Conservation (phyloP, 2,329 filamentous ascomycete genomes). For the Corynespora cassiicola region DNA sequence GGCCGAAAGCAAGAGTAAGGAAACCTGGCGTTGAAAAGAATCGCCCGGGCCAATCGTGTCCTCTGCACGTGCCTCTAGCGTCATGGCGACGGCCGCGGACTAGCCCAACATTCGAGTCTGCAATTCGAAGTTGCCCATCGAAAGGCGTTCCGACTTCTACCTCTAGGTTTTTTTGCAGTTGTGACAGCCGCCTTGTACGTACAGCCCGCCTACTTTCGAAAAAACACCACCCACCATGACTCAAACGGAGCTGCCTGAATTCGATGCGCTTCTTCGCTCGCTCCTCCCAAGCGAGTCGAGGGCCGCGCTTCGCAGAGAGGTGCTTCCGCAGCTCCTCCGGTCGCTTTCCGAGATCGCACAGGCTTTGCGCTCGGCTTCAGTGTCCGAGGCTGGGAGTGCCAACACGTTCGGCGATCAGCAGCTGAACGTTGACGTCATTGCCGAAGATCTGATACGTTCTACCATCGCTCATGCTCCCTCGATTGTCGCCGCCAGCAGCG, state of each 20-base stretch:
- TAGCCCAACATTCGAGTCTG: no score
- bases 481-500: constrained; percentile 65
- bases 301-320: constrained; percentile 10
- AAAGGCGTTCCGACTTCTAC: no score
- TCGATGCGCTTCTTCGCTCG: constrained; percentile 1
- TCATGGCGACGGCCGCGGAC: no score
- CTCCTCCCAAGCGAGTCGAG: constrained; percentile 2
- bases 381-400: constrained; percentile 41
- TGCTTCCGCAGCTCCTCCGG: constrained; percentile 21
- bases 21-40: no score
- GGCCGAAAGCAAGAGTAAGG: no score
- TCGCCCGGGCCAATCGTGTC: no score
- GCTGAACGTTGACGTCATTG: constrained; percentile 64
- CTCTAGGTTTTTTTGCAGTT: no score
- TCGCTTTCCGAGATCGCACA: constrained; percentile 22
- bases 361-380: constrained; percentile 18
- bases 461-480: constrained; percentile 61
- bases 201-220: no score
- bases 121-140: no score
- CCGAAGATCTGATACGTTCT: constrained; percentile 62
- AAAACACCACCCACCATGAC: constrained; percentile 1
- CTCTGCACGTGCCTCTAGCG: no score
- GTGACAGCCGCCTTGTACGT: no score
- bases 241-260: background rate
- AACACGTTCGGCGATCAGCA: constrained; percentile 65